Conservation (phyloP, 495 filamentous ascomycete species). For the Astrothelium subdiscretum region DNA sequence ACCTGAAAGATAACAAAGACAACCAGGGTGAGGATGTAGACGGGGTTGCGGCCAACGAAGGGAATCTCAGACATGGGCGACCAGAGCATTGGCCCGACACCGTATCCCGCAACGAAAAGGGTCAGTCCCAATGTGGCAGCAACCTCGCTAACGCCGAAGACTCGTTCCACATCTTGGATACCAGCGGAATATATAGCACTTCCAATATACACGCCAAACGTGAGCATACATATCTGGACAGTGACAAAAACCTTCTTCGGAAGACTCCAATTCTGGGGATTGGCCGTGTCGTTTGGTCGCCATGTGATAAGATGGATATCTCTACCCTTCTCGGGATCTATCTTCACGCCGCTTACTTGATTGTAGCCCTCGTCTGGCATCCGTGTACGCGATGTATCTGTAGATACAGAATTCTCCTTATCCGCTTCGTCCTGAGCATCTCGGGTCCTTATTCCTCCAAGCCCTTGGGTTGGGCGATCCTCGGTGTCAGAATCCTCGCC, state of each 20-base stretch:
- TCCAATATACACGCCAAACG: slow-evolving; percentile 38
- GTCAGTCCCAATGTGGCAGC: slow-evolving; percentile 40
- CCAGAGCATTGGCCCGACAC: slow-evolving; percentile 38
- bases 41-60: slow-evolving; percentile 37
- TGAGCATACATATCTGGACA: slow-evolving; percentile 34
- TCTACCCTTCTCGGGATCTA: slow-evolving; percentile 27
- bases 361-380: slow-evolving; percentile 12
- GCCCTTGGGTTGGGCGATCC: slow-evolving; percentile 7
- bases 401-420: not conserved
- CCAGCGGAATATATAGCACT: slow-evolving; percentile 36
- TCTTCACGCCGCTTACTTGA: slow-evolving; percentile 20
- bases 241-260: slow-evolving; percentile 35
- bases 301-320: slow-evolving; percentile 24
- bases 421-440: slow-evolving; percentile 12
- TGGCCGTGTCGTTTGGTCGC: slow-evolving; percentile 23
- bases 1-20: slow-evolving; percentile 44
- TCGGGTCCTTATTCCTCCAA: slow-evolving; percentile 16
- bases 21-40: slow-evolving; percentile 36
- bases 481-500: slow-evolving; percentile 10
- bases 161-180: slow-evolving; percentile 23
- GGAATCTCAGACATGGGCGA: slow-evolving; percentile 42
- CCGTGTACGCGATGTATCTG: not conserved
- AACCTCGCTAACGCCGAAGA: slow-evolving; percentile 37
- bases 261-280: slow-evolving; percentile 6
- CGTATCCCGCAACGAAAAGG: slow-evolving; percentile 38